Conservation (phyloP, 345 rosid species). For the Ceriops tagal region DNA sequence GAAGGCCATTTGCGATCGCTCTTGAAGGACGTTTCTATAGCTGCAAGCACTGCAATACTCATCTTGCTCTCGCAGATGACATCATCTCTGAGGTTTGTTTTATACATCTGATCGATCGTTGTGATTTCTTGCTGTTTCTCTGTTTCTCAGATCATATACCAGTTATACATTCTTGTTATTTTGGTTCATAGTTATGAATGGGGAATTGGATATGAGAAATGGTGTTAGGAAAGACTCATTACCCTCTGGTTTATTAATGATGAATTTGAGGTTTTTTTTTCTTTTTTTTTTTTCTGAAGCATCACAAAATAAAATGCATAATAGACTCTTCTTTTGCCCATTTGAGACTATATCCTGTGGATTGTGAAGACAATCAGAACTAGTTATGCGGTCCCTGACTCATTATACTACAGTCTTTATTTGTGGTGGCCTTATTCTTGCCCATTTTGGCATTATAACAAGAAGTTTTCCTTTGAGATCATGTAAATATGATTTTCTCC, state of each 20-base stretch:
- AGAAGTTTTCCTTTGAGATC: background rate
- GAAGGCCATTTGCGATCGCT: slow-evolving; percentile 53
- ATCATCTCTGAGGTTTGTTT: slow-evolving; percentile 59
- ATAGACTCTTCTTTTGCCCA: background rate
- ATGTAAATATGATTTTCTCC: background rate
- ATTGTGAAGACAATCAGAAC: too few species aligned
- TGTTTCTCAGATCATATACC: background rate
- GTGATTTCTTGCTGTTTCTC: background rate
- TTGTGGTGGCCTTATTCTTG: too few species aligned
- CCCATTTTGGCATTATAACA: too few species aligned
- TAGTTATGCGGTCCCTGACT: too few species aligned
- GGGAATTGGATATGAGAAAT: background rate
- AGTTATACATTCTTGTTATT: background rate
- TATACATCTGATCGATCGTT: background rate
- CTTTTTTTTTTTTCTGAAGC: background rate
- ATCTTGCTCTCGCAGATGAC: slow-evolving; percentile 49
- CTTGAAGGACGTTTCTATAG: slow-evolving; percentile 59
- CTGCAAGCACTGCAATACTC: slow-evolving; percentile 74
- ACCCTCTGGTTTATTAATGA: background rate
- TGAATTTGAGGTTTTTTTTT: background rate
- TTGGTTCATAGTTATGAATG: too few species aligned
- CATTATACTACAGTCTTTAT: too few species aligned
- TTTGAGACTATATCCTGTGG: background rate
- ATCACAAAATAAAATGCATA: too few species aligned
- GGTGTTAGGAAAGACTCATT: background rate